phyloP scores from a whole-genome alignment of 2,329 filamentous ascomycete genomes.

The Cryphonectria radicalis region DNA sequence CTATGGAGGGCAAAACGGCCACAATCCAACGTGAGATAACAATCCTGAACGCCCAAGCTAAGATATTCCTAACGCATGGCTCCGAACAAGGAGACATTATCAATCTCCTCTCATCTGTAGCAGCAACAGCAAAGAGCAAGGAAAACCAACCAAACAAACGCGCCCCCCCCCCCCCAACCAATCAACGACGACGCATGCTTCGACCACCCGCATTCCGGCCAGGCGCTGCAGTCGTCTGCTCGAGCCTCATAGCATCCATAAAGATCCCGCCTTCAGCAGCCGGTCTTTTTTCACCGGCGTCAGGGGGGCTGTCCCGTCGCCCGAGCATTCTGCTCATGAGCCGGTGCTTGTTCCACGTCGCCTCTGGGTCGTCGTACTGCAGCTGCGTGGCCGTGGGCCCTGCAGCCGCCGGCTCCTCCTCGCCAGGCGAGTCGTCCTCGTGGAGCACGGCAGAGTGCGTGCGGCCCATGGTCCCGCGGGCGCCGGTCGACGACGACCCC shows the following conservation, averaged over 20 bases:
- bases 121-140: neutral
- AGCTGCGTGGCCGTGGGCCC: constrained; percentile 56
- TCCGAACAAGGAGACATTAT: neutral
- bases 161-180: no score
- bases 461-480: constrained; percentile 12
- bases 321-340: constrained; percentile 51
- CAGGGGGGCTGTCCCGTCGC: constrained; percentile 15
- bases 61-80: neutral
- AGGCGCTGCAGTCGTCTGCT: neutral
- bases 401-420: constrained; percentile 18
- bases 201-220: neutral
- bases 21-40: neutral
- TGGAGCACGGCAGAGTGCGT: constrained; percentile 15
- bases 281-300: neutral
- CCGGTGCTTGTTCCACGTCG: constrained; percentile 47
- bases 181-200: neutral
- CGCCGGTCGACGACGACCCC: constrained; percentile 41
- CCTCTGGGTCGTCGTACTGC: constrained; percentile 57
- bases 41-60: neutral
- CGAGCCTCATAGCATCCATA: constrained; percentile 5
- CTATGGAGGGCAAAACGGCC: neutral
- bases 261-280: neutral
- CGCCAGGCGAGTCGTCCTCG: constrained; percentile 34
- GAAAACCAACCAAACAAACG: no score
- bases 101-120: neutral